phyloP scores from a whole-genome alignment of 129 eudicot species.

The Lactuca sativa region DNA sequence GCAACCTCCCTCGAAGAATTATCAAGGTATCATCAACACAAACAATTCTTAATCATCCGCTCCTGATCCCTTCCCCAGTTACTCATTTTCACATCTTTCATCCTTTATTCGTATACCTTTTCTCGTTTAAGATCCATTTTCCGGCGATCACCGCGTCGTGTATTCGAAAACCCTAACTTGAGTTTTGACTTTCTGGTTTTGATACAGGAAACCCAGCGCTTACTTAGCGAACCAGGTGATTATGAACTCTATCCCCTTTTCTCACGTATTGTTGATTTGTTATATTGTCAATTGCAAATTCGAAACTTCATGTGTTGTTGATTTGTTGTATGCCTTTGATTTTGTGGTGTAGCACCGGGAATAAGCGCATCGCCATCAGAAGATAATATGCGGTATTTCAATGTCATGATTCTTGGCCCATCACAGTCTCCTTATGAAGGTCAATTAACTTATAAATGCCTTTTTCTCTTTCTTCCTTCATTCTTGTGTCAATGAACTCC shows the following conservation, averaged over 20 bases:
- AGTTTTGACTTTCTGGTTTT: slow-evolving; percentile 11
- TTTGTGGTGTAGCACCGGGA: slow-evolving; percentile 79
- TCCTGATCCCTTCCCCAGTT: slow-evolving; percentile 7
- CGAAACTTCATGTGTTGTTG: background rate
- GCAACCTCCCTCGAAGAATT: slow-evolving; percentile 85
- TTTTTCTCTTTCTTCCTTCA: no score
- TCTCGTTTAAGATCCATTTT: background rate
- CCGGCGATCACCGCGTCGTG: background rate
- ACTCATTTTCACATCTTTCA: slow-evolving; percentile 10
- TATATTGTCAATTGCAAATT: background rate
- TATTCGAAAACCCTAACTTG: slow-evolving; percentile 22
- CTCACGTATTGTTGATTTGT: background rate
- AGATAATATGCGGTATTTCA: slow-evolving; percentile 90
- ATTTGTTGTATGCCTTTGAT: slow-evolving; percentile 15
- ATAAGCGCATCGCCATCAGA: slow-evolving; percentile 98
- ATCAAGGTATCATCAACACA: slow-evolving; percentile 59
- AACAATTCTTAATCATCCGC: slow-evolving; percentile 23
- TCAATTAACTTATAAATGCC: slow-evolving; percentile 7
- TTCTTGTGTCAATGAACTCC: no score
- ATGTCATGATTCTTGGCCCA: slow-evolving; percentile 97
- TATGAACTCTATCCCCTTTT: background rate
- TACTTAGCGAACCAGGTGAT: slow-evolving; percentile 94
- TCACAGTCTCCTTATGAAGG: slow-evolving; percentile 98
- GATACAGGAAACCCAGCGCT: slow-evolving; percentile 91
- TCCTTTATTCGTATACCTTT: background rate